These are phyloP conservation scores for Agastache rugosa DNA, from an alignment of 257 asterid species.

Conservation along the genomic window DNA sequence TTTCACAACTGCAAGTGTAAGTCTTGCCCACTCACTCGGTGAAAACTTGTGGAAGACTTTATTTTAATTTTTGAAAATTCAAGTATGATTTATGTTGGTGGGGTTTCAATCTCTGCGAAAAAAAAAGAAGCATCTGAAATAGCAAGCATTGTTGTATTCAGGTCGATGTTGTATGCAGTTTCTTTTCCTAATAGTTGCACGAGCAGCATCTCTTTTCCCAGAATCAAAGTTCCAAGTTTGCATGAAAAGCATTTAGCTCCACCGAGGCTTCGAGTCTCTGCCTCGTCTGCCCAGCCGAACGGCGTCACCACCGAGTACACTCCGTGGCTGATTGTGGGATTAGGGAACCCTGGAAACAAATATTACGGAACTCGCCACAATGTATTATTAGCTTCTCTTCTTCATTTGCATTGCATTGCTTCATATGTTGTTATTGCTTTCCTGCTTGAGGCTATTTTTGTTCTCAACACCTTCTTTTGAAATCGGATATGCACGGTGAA, in stretches of 20 bases:
- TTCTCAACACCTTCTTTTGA: not conserved
- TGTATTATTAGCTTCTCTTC: constrained; percentile 47
- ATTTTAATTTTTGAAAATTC: not conserved
- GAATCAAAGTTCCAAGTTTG: constrained; percentile 44
- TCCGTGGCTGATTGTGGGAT: constrained; percentile 97
- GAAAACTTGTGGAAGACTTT: not conserved
- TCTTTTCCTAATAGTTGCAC: constrained; percentile 51
- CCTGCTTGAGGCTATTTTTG: constrained; percentile 19
- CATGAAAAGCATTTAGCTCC: constrained; percentile 48
- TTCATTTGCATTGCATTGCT: constrained; percentile 8
- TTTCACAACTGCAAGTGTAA: not conserved
- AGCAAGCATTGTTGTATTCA: constrained; percentile 21
- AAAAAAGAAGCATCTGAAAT: constrained; percentile 14
- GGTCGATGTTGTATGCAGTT: constrained; percentile 73
- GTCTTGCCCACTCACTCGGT: not conserved
- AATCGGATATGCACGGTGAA: constrained; percentile 14
- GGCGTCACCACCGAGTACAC: constrained; percentile 79
- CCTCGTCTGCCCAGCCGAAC: constrained; percentile 58
- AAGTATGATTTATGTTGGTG: not conserved
- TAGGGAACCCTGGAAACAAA: constrained; percentile 97
- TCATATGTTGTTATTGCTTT: constrained; percentile 18
- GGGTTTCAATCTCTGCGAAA: not conserved
- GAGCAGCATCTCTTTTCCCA: constrained; percentile 49
- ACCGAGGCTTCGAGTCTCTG: constrained; percentile 55
- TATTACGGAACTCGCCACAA: constrained; percentile 98